Evolutionary conservation across 2,329 filamentous ascomycete species (phyloP).

Genomic region (Rhexocercosporidium sp.): DNA sequence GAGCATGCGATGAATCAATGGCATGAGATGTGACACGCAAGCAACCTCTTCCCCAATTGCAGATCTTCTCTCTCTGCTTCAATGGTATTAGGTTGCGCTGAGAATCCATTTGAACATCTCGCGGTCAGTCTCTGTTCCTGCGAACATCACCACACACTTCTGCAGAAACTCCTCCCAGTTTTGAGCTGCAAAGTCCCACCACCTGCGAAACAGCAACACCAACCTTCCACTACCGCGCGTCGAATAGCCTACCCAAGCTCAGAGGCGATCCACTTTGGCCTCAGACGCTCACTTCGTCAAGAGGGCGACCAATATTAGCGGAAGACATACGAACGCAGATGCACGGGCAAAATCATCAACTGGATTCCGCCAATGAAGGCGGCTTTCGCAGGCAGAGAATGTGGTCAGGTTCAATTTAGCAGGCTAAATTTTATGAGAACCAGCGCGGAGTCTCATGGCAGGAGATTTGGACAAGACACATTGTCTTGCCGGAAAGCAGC

Average conservation of each 20-base stretch:
- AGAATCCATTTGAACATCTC: neutral
- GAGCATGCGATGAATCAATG: too few relatives aligned
- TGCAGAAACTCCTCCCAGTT: neutral
- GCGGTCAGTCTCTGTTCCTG: too few relatives aligned
- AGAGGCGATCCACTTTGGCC: neutral
- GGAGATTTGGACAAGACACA: neutral
- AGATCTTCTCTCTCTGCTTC: neutral
- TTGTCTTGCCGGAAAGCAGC: neutral
- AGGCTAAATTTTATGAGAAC: neutral
- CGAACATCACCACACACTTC: neutral
- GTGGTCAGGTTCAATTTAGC: neutral
- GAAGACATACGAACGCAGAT: neutral
- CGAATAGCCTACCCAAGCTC: neutral
- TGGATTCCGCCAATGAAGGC: neutral
- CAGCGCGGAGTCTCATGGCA: neutral
- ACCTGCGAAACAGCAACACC: neutral
- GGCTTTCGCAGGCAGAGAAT: neutral
- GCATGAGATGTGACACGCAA: neutral
- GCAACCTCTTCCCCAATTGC: neutral
- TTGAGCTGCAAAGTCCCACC: neutral
- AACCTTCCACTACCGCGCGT: too few relatives aligned
- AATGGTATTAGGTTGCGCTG: neutral
- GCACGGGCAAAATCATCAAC: neutral
- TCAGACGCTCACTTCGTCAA: neutral
- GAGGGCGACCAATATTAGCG: neutral